Evolutionary conservation across 371 early-diverging fungal species (phyloP).

Genomic region (Thermomucor indicae-seudaticae): DNA sequence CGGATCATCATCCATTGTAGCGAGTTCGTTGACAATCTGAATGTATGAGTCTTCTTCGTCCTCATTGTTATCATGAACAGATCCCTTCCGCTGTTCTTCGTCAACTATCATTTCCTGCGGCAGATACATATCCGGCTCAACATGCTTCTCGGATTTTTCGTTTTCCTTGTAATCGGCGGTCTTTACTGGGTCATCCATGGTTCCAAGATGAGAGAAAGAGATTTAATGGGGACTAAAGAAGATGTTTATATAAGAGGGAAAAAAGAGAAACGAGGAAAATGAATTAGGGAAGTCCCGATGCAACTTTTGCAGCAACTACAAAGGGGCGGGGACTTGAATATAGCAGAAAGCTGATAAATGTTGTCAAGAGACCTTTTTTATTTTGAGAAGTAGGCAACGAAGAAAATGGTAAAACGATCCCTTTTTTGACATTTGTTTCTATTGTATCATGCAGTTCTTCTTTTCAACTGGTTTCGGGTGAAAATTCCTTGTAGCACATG

Average conservation of each 20-base stretch:
- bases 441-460: no score
- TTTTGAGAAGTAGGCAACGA: no score
- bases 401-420: no score
- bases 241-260: background rate
- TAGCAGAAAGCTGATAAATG: no score
- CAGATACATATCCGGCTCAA: background rate
- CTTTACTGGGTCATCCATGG: background rate
- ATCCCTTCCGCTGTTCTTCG: background rate
- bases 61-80: background rate
- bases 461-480: no score
- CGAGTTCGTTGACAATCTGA: conserved; percentile 29
- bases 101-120: background rate
- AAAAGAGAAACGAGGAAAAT: background rate
- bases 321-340: no score
- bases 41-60: conserved; percentile 9
- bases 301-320: no score
- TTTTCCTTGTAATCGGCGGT: background rate
- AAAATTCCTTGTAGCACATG: no score
- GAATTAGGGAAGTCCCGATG: no score
- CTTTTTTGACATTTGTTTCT: no score
- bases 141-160: background rate
- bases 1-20: conserved; percentile 31
- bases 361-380: no score
- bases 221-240: background rate
- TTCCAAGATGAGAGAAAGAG: background rate